Evolutionary conservation across 805 yeast genomes (phyloP).

Genomic region (Danielozyma ontarioensis): DNA sequence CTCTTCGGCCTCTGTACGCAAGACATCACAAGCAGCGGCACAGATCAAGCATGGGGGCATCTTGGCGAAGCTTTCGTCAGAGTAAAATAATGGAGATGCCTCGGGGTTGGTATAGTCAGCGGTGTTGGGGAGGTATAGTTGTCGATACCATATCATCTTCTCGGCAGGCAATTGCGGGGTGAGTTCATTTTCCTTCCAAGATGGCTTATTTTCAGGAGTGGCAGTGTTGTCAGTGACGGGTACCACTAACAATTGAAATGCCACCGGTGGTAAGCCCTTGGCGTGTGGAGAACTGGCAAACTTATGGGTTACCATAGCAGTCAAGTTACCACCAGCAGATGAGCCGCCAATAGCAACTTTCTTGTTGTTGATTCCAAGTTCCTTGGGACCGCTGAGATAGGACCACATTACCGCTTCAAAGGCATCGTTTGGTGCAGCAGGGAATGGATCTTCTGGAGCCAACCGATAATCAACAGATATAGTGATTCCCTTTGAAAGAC

Average conservation of each 20-base stretch:
- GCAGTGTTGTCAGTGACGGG: slow-evolving; percentile 43
- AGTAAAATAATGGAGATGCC: slow-evolving; percentile 38
- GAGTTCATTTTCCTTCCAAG: slow-evolving; percentile 35
- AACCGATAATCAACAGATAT: slow-evolving; percentile 45
- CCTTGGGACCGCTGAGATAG: slow-evolving; percentile 11
- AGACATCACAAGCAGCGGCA: slow-evolving; percentile 41
- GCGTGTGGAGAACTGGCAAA: slow-evolving; percentile 20
- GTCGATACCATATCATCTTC: slow-evolving; percentile 43
- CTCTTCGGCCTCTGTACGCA: slow-evolving; percentile 40
- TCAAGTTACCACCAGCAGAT: slow-evolving; percentile 42
- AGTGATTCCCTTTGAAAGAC: slow-evolving; percentile 31
- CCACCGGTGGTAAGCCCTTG: slow-evolving; percentile 24
- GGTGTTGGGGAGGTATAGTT: slow-evolving; percentile 33
- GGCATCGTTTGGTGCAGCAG: slow-evolving; percentile 44
- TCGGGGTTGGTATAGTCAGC: slow-evolving; percentile 21
- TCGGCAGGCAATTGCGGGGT: slow-evolving; percentile 42
- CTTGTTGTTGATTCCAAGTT: slow-evolving; percentile 20
- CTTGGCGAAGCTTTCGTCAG: slow-evolving; percentile 32
- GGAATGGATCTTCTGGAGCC: slow-evolving; percentile 47
- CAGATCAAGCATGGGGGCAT: slow-evolving; percentile 39
- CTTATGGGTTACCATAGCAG: slow-evolving; percentile 33
- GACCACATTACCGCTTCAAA: slow-evolving; percentile 29
- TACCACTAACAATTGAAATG: slow-evolving; percentile 37
- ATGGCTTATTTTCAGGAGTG: slow-evolving; percentile 22
- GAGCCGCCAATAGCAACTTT: slow-evolving; percentile 41